Base-by-base conservation (phyloP, 2,329 filamentous ascomycete genomes). In the Fusarium sp. region DNA sequence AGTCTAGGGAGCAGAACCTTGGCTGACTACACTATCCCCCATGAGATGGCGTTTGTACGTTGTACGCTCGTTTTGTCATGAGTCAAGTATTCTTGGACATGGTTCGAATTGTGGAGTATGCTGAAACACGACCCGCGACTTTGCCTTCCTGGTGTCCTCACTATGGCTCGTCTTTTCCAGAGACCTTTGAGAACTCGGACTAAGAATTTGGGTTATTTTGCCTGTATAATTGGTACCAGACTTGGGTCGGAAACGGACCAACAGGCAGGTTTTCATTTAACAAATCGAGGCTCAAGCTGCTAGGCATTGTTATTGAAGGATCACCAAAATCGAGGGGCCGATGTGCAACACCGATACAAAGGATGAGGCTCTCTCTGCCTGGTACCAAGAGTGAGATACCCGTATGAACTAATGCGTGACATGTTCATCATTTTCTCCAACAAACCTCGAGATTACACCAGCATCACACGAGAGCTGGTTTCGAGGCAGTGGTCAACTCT, bases 231-330 rank as follows among this genome's bases (percentile, higher is more conserved):
- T 38, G 24, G 20, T 41, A 58, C 22, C 5, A 20, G 6, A 28
- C 33, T 0, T 28, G 51, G 6, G 24, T 28, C 5, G 4, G 2
- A 3, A 2, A 31, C 1, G 18, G 45, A 3, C 42, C n/a, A 3
- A n/a, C 2, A 3, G 18, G 24, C 10, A 16, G 50, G 28, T 15
- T 28, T 5, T 38, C 36, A 4, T 20, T 14, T 7, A n/a, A 36
- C 10, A 31, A 44, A n/a, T 33, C 11, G 0, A 20, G 16, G 9
- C 8, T 67, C 0, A 45, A 53, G 0, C 14, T 59, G 5, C 12
- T 16, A 45, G 45, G 61, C 7, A 7, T 51, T 15, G 7, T 47
- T n/a, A 8, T n/a, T 3, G 24, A 16, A 22, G 3, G 7, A 9
- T 36, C 24, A 16, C 9, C 13, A 26, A 44, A 12, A 28, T 9